Evolutionary conservation across 1,139 yeast species (phyloP), one percentile per base, ranked within the genome.

Genomic region (Fermentozyma sake): DNA sequence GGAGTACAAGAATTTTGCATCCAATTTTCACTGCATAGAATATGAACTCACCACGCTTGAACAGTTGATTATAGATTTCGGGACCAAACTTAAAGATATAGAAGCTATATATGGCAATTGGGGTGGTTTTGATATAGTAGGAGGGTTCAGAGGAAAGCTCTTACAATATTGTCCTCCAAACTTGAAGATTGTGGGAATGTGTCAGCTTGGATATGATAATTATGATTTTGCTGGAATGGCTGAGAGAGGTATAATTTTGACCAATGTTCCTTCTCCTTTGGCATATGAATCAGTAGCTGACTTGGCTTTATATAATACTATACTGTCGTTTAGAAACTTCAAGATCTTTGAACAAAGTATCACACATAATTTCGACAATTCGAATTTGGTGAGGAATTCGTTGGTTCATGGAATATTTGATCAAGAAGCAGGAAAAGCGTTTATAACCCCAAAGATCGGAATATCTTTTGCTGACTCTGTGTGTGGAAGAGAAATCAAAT

Each of bases 41-140:
- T 70, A 76, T 41, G 43, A 46, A 12, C 34, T 72, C 10, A 55
- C 72, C 7, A 51, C 72, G 2, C 46, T 55, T 27, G 64, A 64
- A 16, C 64, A 66, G 35, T 49, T 73, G 14, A 37, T 67, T 9
- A 22, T 30, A 4, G 54, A 48, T 24, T 44, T 48, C 24, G 18
- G 33, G 15, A 32, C 41, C 12, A 36, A 29, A 7, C 33, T 44
- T 16, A 24, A 24, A 11, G 39, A 50, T 29, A 36, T 48, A 24
- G 40, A 39, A n/a, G 55, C 47, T 22, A 48, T 50, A 13, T 48
- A 46, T 28, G 50, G 45, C 13, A 46, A 44, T 6, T 50, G 53
- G 50, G 44, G 47, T 4, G 47, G 44, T 3, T 47, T 48, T 23
- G 33, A 33, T 9, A 29, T 29, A 7, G 27, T 38, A 1, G 51